A percentile compares a stretch with the other conserved stretches of the same genome.
Evolutionary conservation across 148 eudicot genomes (phyloP).

Genomic region (Rhododendron williamsianum): DNA sequence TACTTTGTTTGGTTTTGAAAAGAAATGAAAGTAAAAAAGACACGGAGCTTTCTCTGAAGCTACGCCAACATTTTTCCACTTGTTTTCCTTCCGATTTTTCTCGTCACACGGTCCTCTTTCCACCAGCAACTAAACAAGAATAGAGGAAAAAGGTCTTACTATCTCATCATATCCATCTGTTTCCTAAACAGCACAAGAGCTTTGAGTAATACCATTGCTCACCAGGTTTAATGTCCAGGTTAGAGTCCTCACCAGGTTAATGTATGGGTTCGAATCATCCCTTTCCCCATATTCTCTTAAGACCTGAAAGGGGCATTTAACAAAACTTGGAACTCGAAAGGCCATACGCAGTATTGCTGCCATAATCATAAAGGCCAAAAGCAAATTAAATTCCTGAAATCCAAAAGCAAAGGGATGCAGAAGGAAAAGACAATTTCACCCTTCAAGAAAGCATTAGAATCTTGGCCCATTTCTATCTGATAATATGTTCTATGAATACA

Average conservation of each 20-base stretch:
- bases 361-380: background rate
- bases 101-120: background rate
- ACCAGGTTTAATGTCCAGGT: background rate
- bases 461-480: background rate
- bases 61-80: background rate
- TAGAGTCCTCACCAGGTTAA: background rate
- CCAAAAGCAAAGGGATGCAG: background rate
- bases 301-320: background rate
- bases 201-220: background rate
- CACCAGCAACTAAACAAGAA: background rate
- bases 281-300: background rate
- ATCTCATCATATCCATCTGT: background rate
- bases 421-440: conserved; percentile 9
- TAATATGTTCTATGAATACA: background rate
- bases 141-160: background rate
- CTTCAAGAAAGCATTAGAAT: background rate
- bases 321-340: background rate
- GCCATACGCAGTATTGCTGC: background rate
- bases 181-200: background rate
- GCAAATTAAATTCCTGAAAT: background rate
- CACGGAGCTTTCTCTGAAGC: background rate
- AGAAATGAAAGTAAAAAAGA: background rate
- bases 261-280: background rate
- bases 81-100: background rate
- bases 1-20: background rate